These are phyloP conservation scores for Fusarium continuum DNA, from an alignment of 2,329 filamentous ascomycete genomes.

Conservation along the genomic window DNA sequence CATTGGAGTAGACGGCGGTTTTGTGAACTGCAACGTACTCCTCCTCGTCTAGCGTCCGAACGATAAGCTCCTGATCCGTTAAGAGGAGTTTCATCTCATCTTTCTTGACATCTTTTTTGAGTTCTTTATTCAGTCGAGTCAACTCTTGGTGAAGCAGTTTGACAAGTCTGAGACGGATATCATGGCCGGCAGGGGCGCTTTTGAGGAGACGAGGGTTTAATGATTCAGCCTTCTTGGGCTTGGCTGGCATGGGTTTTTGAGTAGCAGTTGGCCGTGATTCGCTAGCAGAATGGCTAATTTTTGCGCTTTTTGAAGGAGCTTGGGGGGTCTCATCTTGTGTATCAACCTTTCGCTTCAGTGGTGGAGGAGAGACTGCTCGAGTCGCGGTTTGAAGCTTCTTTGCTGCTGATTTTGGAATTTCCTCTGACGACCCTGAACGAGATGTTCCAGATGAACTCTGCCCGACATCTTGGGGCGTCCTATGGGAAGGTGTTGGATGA, in stretches of 20 bases:
- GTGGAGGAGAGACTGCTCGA: conserved; percentile 49
- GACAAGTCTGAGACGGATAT: conserved; percentile 65
- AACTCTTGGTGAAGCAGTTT: conserved; percentile 73
- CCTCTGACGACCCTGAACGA: conserved; percentile 2
- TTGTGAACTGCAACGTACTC: conserved; percentile 75
- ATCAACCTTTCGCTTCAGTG: conserved; percentile 42
- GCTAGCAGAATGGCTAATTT: conserved; percentile 2
- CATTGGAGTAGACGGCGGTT: conserved; percentile 78
- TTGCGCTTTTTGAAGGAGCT: conserved; percentile 10
- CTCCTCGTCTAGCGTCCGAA: conserved; percentile 78
- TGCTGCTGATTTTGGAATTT: background rate
- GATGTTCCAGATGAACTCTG: conserved; percentile 11
- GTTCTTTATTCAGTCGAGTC: conserved; percentile 70
- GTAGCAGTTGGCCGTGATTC: conserved; percentile 29
- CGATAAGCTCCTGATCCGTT: conserved; percentile 72
- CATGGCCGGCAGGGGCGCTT: conserved; percentile 64
- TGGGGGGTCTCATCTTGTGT: conserved; percentile 7
- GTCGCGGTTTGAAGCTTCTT: conserved; percentile 38
- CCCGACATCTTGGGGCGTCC: conserved; percentile 6
- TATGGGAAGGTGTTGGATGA: conserved; percentile 10
- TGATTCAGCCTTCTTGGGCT: conserved; percentile 55
- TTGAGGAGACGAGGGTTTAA: conserved; percentile 75
- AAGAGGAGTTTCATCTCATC: conserved; percentile 64
- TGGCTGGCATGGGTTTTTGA: conserved; percentile 28
- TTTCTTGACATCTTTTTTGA: conserved; percentile 61